Base-by-base conservation (phyloP, 1,284 basidiomycete genomes). In the Termitomyces sp. region DNA sequence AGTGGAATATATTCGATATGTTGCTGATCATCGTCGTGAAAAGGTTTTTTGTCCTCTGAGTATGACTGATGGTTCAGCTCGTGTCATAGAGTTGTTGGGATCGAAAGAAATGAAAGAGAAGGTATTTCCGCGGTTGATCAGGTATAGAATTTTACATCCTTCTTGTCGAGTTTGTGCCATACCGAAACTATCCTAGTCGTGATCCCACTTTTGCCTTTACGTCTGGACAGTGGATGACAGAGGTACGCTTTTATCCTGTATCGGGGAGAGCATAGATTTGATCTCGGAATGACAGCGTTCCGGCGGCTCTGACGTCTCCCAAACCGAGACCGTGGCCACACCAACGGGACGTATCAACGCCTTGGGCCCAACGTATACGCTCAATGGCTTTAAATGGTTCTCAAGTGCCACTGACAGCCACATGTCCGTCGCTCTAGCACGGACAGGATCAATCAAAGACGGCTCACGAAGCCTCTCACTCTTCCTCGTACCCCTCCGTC, bases 201-300 rank as follows among this genome's bases (percentile, higher is more conserved):
- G 80, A 91, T 65, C 81, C 87, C 1, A 62, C 70, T 0, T 58
- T 69, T 26, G 85, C 86, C 0, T 92, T 84, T 64, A 88, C 84
- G 0, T 81, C 88, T 8, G 90, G 90, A 0, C 89, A 92, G 70
- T 92, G 88, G 88, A 90, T 90, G 88, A 90, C 88, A 2, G 88
- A 90, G 73, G 84, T 79, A 56, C 21, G 70, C 43, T 38, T 41
- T 21, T 36, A 10, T 45, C 26, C 9, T 42, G 4, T 7, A 24
- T 21, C 8, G 8, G 34, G 6, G 5, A n/a, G 6, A 19, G 3
- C 38, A 28, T 3, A n/a, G 10, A n/a, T 30, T 7, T 33, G 3
- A 41, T 21, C 2, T n/a, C n/a, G 3, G 6, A 49, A 45, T 13
- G 8, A 13, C 62, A 90, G 82, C 80, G 84, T 21, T 79, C 86